Evolutionary conservation across 2,329 filamentous ascomycete genomes (phyloP).

Genomic region (Coniochaeta prunicola): DNA sequence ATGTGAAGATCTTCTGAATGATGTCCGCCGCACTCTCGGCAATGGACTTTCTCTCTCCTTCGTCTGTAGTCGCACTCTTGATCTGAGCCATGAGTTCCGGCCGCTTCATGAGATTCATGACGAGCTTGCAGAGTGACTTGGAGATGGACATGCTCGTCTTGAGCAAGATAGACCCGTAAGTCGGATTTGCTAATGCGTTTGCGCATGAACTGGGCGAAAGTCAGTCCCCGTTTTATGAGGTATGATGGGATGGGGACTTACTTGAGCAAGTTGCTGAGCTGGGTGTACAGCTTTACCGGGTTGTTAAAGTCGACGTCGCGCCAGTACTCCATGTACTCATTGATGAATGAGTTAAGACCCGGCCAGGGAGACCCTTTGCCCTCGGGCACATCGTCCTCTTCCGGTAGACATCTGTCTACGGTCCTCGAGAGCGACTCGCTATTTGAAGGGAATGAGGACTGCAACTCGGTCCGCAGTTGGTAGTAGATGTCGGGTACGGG

Average conservation of each 20-base stretch:
- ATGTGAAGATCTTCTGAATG: slow-evolving; percentile 84
- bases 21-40: slow-evolving; percentile 85
- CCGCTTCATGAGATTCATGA: slow-evolving; percentile 74
- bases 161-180: slow-evolving; percentile 73
- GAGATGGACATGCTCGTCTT: slow-evolving; percentile 79
- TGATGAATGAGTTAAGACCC: slow-evolving; percentile 71
- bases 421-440: slow-evolving; percentile 51
- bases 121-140: slow-evolving; percentile 71
- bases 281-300: slow-evolving; percentile 65
- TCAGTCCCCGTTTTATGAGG: background rate
- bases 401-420: slow-evolving; percentile 57
- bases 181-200: slow-evolving; percentile 71
- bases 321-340: slow-evolving; percentile 74
- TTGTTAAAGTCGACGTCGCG: slow-evolving; percentile 73
- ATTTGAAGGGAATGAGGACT: slow-evolving; percentile 42
- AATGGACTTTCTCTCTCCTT: slow-evolving; percentile 67
- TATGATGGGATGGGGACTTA: slow-evolving; percentile 33
- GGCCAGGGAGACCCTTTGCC: slow-evolving; percentile 64
- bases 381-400: slow-evolving; percentile 56
- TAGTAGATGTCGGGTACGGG: slow-evolving; percentile 60
- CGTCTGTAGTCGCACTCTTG: slow-evolving; percentile 41
- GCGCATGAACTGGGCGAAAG: slow-evolving; percentile 60
- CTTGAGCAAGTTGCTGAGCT: slow-evolving; percentile 69
- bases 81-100: slow-evolving; percentile 69
- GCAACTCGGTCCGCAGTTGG: slow-evolving; percentile 61